Conservation (phyloP, 148 eudicot genomes). For the Chenopodium formosanum region DNA sequence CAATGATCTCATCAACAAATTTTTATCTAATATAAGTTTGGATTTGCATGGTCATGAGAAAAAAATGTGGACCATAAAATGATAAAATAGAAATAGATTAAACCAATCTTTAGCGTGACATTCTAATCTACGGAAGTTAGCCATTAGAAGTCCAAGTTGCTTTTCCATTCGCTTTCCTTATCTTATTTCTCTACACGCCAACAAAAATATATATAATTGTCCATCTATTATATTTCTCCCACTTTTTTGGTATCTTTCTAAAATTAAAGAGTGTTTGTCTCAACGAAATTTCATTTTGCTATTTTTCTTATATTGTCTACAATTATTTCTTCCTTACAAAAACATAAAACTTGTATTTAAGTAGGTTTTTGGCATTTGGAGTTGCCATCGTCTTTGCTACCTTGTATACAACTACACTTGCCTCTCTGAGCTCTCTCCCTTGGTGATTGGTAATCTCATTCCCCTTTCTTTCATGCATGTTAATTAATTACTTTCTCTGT, state of each 20-base stretch:
- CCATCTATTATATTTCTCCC: neutral
- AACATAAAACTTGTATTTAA: neutral
- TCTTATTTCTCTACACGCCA: slow-evolving; percentile 22
- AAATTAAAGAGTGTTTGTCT: neutral
- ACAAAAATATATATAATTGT: neutral
- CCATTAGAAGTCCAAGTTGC: slow-evolving; percentile 19
- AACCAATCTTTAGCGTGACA: slow-evolving; percentile 30
- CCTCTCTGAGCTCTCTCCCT: neutral
- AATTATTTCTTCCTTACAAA: neutral
- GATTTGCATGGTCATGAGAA: neutral
- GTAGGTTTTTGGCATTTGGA: neutral
- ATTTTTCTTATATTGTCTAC: neutral
- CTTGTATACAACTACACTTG: neutral
- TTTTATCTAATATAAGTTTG: no score
- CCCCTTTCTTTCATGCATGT: neutral
- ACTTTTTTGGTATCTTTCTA: slow-evolving; percentile 1
- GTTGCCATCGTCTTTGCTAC: neutral
- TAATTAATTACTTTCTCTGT: no score
- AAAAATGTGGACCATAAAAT: slow-evolving; percentile 15
- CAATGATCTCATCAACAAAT: neutral
- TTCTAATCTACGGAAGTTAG: slow-evolving; percentile 25
- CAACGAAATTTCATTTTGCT: neutral
- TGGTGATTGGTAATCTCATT: neutral
- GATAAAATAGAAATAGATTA: neutral
- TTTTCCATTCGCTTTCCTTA: slow-evolving; percentile 27